phyloP scores from a whole-genome alignment of 106 monocot genomes.

The Triglochin maritima region DNA sequence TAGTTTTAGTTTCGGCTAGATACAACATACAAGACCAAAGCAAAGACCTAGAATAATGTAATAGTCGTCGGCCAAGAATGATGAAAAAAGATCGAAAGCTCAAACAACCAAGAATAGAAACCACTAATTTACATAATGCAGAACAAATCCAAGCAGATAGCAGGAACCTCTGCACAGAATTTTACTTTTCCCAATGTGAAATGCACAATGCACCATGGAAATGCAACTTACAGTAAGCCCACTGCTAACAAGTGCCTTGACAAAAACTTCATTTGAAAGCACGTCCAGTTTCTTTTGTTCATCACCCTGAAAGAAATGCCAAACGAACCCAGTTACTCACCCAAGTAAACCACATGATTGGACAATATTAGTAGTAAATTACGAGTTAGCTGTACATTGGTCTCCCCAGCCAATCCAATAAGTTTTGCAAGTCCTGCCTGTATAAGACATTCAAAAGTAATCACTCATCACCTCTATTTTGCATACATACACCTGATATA shows the following conservation, averaged over 20 bases:
- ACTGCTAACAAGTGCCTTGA: conserved; percentile 86
- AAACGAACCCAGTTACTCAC: not conserved
- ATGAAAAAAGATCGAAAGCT: too few relatives aligned
- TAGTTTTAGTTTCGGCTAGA: not conserved
- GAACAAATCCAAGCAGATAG: too few relatives aligned
- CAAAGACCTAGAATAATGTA: too few relatives aligned
- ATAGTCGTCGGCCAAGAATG: too few relatives aligned
- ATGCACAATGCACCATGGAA: too few relatives aligned
- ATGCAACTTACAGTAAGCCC: conserved; percentile 61
- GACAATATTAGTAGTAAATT: too few relatives aligned
- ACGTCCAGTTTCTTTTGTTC: conserved; percentile 99
- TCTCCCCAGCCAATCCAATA: conserved; percentile 90
- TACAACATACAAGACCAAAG: not conserved
- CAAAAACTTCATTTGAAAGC: conserved; percentile 94
- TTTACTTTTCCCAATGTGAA: too few relatives aligned
- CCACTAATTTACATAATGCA: too few relatives aligned
- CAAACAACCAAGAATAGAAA: too few relatives aligned
- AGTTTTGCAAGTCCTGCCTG: conserved; percentile 98
- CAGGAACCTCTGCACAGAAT: too few relatives aligned
- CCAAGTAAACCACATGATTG: too few relatives aligned
- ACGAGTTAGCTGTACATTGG: conserved; percentile 67
- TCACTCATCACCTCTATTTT: not conserved
- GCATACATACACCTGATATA: too few relatives aligned
- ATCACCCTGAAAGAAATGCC: conserved; percentile 53
- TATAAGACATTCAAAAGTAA: not conserved